A percentile compares a stretch with the other conserved stretches of the same genome.
These are phyloP conservation scores for Aspergillus oerlinghausenensis DNA, from an alignment of 2,329 filamentous ascomycete species.

Conservation along the genomic window DNA sequence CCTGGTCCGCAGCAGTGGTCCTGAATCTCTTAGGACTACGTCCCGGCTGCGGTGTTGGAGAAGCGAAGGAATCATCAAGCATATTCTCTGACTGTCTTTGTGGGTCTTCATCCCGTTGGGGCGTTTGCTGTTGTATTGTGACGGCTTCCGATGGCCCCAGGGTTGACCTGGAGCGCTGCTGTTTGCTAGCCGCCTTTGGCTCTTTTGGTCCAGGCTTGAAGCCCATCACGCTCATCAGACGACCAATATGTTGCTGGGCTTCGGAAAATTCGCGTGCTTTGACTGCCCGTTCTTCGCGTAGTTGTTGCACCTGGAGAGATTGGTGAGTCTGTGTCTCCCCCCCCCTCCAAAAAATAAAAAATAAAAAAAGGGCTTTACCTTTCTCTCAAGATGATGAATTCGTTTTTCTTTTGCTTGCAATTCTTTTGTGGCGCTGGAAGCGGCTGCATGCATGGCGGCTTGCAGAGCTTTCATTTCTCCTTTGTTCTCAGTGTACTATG, in stretches of 20 bases:
- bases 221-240: constrained; percentile 37
- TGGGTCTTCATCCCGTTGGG: constrained; percentile 14
- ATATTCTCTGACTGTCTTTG: constrained; percentile 10
- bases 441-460: constrained; percentile 20
- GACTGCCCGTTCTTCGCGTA: constrained; percentile 31
- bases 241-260: constrained; percentile 36
- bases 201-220: constrained; percentile 23
- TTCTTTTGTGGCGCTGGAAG: constrained; percentile 21
- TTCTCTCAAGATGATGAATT: constrained; percentile 30
- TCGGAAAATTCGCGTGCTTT: constrained; percentile 38
- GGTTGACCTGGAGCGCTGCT: constrained; percentile 13
- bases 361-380: no score
- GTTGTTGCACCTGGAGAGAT: constrained; percentile 26
- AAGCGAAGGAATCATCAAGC: constrained; percentile 19
- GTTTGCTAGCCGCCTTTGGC: constrained; percentile 12
- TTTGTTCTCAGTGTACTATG: constrained; percentile 20
- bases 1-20: constrained; percentile 10
- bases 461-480: constrained; percentile 25
- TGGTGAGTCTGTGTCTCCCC: neutral
- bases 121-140: constrained; percentile 12
- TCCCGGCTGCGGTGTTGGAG: constrained; percentile 12
- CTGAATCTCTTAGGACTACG: constrained; percentile 28
- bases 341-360: no score
- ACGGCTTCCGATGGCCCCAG: constrained; percentile 7
- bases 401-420: constrained; percentile 27